These are phyloP conservation scores for Obelidium mucronatum DNA, from an alignment of 192 early-diverging fungal genomes.

Conservation along the genomic window DNA sequence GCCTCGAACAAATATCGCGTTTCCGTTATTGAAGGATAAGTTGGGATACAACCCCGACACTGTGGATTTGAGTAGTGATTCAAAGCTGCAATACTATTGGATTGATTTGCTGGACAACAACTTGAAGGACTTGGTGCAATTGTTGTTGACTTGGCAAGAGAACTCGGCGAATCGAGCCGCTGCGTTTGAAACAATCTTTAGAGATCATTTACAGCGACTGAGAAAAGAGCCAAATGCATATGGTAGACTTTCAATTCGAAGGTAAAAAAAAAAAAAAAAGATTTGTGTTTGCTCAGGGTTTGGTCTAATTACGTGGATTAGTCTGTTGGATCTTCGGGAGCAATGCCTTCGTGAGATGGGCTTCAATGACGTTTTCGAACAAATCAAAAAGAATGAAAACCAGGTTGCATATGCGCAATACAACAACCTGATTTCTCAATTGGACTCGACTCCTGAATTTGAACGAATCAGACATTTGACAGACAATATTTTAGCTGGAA, in stretches of 20 bases:
- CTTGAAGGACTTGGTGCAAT: conserved; percentile 64
- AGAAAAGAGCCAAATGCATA: conserved; percentile 76
- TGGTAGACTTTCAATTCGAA: conserved; percentile 74
- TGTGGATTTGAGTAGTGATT: conserved; percentile 58
- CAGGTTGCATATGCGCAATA: conserved; percentile 63
- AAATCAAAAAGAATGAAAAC: conserved; percentile 74
- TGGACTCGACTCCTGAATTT: conserved; percentile 55
- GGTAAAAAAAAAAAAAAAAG: conserved; percentile 3
- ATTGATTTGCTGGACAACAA: conserved; percentile 75
- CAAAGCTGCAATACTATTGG: conserved; percentile 75
- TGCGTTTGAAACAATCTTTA: conserved; percentile 71
- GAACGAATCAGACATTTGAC: conserved; percentile 56
- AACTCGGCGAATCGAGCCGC: conserved; percentile 37
- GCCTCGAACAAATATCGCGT: conserved; percentile 55
- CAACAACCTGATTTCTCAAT: conserved; percentile 48
- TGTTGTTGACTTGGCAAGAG: conserved; percentile 61
- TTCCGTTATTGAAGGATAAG: conserved; percentile 66
- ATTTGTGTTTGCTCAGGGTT: not conserved
- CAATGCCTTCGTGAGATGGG: conserved; percentile 85
- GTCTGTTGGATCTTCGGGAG: conserved; percentile 77
- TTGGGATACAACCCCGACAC: conserved; percentile 76
- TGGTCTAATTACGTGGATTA: conserved; percentile 18
- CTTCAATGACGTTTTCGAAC: conserved; percentile 77
- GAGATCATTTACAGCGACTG: conserved; percentile 68
- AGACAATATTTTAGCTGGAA: conserved; percentile 76